A percentile compares a stretch with the other conserved stretches of the same genome.
phyloP scores from a whole-genome alignment of 257 asterid genomes.

The Verbena officinalis region DNA sequence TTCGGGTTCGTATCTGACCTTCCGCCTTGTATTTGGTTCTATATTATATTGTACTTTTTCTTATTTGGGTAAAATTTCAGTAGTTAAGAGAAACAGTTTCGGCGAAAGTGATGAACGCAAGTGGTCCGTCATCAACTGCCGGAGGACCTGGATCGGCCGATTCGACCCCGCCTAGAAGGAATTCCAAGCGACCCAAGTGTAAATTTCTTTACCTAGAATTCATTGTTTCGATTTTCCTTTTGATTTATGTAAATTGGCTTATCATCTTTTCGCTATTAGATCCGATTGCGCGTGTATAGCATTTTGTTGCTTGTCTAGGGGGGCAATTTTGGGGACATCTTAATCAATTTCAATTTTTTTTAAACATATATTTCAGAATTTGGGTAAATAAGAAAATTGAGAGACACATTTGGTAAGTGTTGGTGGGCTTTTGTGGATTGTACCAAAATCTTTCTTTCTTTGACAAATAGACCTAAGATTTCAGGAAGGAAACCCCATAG shows the following conservation, averaged over 20 bases:
- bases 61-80: neutral
- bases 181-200: constrained; percentile 95
- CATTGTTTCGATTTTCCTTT: neutral
- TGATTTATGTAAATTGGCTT: neutral
- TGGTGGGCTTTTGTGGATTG: too few species aligned
- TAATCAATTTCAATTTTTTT: constrained; percentile 4
- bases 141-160: constrained; percentile 81
- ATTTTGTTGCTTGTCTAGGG: constrained; percentile 22
- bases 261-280: neutral
- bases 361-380: neutral
- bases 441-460: too few species aligned
- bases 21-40: too few species aligned
- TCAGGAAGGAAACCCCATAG: too few species aligned
- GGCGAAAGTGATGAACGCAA: constrained; percentile 58
- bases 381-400: too few species aligned
- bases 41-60: too few species aligned
- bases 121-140: constrained; percentile 68
- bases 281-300: neutral
- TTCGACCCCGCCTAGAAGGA: constrained; percentile 59
- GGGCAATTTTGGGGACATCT: neutral
- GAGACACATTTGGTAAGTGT: too few species aligned
- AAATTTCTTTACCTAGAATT: constrained; percentile 5
- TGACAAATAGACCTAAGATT: too few species aligned
- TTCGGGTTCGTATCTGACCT: too few species aligned
- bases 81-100: neutral